phyloP scores from a whole-genome alignment of 306 rosid species.

The Trichosanthes truncata region DNA sequence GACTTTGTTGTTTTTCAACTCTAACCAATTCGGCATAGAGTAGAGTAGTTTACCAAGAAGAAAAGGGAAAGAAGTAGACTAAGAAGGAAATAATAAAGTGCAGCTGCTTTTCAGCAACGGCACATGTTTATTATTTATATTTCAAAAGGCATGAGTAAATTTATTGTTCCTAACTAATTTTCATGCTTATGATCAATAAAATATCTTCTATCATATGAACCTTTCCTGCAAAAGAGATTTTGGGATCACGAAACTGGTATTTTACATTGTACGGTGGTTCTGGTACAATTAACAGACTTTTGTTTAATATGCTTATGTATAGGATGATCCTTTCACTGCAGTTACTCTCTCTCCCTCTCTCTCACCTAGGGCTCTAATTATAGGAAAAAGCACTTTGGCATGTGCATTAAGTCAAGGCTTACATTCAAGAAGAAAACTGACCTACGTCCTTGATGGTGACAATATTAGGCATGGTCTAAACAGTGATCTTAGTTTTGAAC shows the following conservation, averaged over 20 bases:
- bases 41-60: background rate
- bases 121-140: background rate
- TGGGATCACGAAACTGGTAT: background rate
- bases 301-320: background rate
- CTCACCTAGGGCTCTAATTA: constrained; percentile 21
- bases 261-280: background rate
- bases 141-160: background rate
- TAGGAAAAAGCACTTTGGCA: constrained; percentile 94
- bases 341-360: constrained; percentile 6
- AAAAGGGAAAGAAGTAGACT: background rate
- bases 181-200: background rate
- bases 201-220: background rate
- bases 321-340: background rate
- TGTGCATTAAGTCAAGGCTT: constrained; percentile 78
- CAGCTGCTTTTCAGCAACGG: background rate
- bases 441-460: constrained; percentile 93
- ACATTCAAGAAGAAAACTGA: constrained; percentile 65
- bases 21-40: background rate
- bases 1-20: background rate
- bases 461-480: constrained; percentile 92
- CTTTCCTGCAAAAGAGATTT: background rate
- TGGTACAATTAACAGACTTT: background rate
- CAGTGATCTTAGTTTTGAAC: constrained; percentile 74
- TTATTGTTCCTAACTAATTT: background rate
- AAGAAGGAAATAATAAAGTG: background rate